Base-by-base conservation (phyloP, 768 basidiomycete species). In the Naganishia onofrii region DNA sequence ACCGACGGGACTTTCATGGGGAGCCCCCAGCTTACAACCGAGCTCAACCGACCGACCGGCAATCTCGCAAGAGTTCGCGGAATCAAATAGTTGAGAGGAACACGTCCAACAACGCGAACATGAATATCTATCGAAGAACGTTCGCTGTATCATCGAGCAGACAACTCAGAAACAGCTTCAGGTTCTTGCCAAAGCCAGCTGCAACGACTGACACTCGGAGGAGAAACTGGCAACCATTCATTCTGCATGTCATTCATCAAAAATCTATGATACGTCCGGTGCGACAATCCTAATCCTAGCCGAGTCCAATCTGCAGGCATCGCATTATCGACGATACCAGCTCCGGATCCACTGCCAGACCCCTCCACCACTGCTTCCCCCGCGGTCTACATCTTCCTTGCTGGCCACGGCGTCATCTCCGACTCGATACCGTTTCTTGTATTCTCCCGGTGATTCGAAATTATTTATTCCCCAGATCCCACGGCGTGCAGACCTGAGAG, bases 361-460 rank as follows among this genome's bases (percentile, higher is more conserved):
- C 23, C 60, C 60, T 23, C 9, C 4, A 21, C 23, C 42, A 12
- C 17, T 28, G 26, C 10, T 46, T 44, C 6, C 1, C 65, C 32
- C 17, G 6, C 12, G 29, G 13, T 28, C 28, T 5, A 32, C 23
- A 34, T 63, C 28, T n/a, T n/a, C 38, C 38, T 63, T 63, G 28
- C 21, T 54, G 17, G 38, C 56, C 1, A 32, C 32, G 13, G 52
- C 73, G 17, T 76, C 77, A 46, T 78, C 79, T 13, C 57, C 71
- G 6, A 73, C 71, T 66, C 76, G 75, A 69, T 75, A 67, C 51
- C 90, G 84, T 38, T 86, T 87, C 82, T 96, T 94, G 80, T 90
- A 94, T 58, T 89, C 88, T 0, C 87, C 85, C 0, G 93, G 93
- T 9, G 86, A 87, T 73, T 94, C 93, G 17, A 78, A 79, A 21